phyloP scores from a whole-genome alignment of 106 monocot species.

The Iris macrosiphon region DNA sequence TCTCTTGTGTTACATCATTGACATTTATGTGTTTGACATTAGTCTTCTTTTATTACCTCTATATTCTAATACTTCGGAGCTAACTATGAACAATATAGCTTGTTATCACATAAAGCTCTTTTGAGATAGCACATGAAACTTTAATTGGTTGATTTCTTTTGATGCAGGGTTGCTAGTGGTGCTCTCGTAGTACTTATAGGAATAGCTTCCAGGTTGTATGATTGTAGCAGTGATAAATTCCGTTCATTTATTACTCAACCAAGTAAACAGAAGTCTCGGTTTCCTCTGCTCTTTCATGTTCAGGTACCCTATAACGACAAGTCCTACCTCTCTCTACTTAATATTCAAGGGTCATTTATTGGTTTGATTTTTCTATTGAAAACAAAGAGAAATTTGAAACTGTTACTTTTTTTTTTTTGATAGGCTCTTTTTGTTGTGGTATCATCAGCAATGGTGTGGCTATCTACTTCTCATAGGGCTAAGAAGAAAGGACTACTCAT shows the following conservation, averaged over 20 bases:
- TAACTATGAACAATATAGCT: too few species aligned
- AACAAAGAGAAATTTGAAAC: background rate
- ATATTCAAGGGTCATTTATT: background rate
- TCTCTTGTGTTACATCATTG: too few species aligned
- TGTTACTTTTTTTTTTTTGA: conserved; percentile 1
- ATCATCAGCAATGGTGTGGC: conserved; percentile 75
- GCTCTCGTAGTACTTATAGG: conserved; percentile 54
- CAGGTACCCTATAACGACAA: conserved; percentile 37
- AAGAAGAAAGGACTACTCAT: conserved; percentile 53
- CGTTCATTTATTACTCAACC: conserved; percentile 30
- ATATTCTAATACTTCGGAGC: too few species aligned
- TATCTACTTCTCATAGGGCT: conserved; percentile 72
- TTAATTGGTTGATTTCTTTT: conserved; percentile 2
- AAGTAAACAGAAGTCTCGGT: conserved; percentile 14
- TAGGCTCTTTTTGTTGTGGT: conserved; percentile 54
- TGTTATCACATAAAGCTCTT: too few species aligned
- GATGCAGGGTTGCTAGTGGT: conserved; percentile 62
- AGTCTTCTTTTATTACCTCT: too few species aligned
- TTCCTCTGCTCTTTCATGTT: conserved; percentile 35
- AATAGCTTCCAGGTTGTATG: conserved; percentile 44
- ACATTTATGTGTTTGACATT: too few species aligned
- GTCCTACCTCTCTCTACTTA: background rate
- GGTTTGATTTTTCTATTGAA: background rate
- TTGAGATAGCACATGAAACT: too few species aligned
- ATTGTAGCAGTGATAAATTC: conserved; percentile 33